Conservation (phyloP, 202 grass and related monocot species). For the Zoysia matrella region DNA sequence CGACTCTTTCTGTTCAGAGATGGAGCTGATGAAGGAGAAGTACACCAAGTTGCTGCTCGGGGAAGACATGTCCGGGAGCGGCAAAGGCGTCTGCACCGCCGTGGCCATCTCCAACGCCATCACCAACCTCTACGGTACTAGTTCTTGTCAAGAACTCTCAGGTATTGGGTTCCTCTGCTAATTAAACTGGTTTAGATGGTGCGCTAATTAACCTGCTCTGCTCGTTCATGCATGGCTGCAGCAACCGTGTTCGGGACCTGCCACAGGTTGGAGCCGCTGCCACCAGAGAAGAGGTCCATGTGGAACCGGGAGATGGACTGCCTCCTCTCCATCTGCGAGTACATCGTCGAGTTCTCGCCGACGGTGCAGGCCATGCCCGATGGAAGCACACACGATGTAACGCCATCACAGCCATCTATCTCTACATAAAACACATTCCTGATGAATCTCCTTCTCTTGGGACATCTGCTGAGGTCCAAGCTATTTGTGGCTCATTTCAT, state of each 20-base stretch:
- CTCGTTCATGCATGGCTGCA: constrained; percentile 28
- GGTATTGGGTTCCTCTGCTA: background rate
- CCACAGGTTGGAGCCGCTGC: constrained; percentile 72
- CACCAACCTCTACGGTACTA: constrained; percentile 72
- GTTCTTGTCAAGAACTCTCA: background rate
- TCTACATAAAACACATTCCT: background rate
- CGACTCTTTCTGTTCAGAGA: constrained; percentile 42
- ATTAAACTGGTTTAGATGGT: background rate
- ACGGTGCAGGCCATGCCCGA: constrained; percentile 67
- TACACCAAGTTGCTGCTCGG: background rate
- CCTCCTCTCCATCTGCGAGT: constrained; percentile 89
- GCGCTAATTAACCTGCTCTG: background rate
- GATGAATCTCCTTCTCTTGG: constrained; percentile 3
- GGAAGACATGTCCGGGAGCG: too few relatives aligned
- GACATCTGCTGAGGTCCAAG: constrained; percentile 7
- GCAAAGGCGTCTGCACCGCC: too few relatives aligned
- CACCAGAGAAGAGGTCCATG: constrained; percentile 80
- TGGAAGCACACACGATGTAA: constrained; percentile 73
- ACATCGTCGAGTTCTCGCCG: constrained; percentile 79
- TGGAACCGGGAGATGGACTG: constrained; percentile 97
- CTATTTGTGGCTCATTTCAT: constrained; percentile 22
- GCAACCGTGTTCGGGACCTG: constrained; percentile 90
- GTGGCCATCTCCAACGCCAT: too few relatives aligned
- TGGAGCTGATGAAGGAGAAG: constrained; percentile 89
- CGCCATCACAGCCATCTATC: background rate